Conservation (phyloP, 768 basidiomycete genomes). For the Tylopilus sp. region DNA sequence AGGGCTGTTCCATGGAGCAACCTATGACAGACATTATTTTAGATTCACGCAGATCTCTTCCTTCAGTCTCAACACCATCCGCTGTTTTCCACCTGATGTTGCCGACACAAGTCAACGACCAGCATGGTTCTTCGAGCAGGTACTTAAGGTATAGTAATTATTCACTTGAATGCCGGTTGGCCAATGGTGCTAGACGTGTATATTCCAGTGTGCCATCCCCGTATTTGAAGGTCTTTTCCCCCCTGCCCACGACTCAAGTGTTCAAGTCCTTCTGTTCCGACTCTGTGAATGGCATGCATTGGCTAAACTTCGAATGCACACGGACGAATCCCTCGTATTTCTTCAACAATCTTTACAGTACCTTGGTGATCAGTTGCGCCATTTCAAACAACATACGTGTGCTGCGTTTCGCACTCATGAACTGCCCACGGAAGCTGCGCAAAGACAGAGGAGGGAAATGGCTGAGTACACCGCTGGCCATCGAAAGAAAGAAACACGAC, state of each 20-base stretch:
- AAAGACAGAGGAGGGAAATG: neutral
- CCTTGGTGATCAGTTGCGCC: neutral
- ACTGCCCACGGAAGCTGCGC: neutral
- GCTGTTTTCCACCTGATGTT: neutral
- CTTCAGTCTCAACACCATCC: neutral
- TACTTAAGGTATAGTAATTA: neutral
- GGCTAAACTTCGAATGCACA: neutral
- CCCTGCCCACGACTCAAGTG: neutral
- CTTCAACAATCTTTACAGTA: neutral
- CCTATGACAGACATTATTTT: neutral
- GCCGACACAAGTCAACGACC: neutral
- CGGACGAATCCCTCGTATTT: neutral
- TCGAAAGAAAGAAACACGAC: neutral
- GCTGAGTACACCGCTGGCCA: neutral
- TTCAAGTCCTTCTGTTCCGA: neutral
- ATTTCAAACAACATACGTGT: neutral
- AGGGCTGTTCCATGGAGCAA: neutral
- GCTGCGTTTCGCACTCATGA: neutral
- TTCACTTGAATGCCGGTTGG: neutral
- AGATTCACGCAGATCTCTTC: neutral
- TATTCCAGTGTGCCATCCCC: neutral
- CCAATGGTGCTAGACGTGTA: neutral
- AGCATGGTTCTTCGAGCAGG: neutral
- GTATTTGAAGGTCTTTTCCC: neutral
- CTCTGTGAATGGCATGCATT: slow-evolving; percentile 1